phyloP scores from a whole-genome alignment of 2,329 filamentous ascomycete species.

The Anthostomella pinea region DNA sequence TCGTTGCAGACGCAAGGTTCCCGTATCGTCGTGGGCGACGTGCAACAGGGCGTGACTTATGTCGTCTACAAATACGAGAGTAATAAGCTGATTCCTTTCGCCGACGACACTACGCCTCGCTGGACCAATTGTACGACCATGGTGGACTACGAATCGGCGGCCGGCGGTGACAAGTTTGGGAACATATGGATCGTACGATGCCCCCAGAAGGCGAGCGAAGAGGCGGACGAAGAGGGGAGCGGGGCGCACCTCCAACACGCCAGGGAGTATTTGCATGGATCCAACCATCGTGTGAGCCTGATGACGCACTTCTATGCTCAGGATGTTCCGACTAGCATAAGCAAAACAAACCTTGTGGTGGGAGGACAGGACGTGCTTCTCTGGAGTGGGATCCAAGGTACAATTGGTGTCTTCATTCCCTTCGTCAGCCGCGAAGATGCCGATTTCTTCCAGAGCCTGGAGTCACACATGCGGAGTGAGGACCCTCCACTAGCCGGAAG shows the following conservation, averaged over 20 bases:
- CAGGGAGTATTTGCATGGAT: slow-evolving; percentile 83
- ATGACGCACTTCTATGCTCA: slow-evolving; percentile 88
- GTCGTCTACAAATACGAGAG: slow-evolving; percentile 91
- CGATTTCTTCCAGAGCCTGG: slow-evolving; percentile 94
- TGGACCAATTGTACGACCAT: slow-evolving; percentile 91
- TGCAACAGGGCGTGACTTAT: slow-evolving; percentile 87
- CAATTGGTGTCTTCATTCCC: slow-evolving; percentile 87
- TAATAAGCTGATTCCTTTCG: slow-evolving; percentile 90
- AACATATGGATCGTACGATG: slow-evolving; percentile 92
- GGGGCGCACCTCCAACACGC: slow-evolving; percentile 91
- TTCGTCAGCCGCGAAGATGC: slow-evolving; percentile 90
- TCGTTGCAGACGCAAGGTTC: slow-evolving; percentile 86
- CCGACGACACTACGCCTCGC: slow-evolving; percentile 81
- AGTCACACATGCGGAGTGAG: slow-evolving; percentile 81
- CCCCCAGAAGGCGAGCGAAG: slow-evolving; percentile 79
- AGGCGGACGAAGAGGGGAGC: slow-evolving; percentile 87
- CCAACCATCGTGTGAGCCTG: slow-evolving; percentile 78
- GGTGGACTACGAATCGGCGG: slow-evolving; percentile 95
- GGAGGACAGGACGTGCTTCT: slow-evolving; percentile 88
- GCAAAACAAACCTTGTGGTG: slow-evolving; percentile 85
- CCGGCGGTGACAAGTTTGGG: slow-evolving; percentile 95
- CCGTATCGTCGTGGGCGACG: slow-evolving; percentile 87
- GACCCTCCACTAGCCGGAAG: slow-evolving; percentile 86
- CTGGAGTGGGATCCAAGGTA: slow-evolving; percentile 93
- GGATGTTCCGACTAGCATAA: slow-evolving; percentile 86